A percentile compares a stretch with the other conserved stretches of the same genome.
Evolutionary conservation across 1,284 basidiomycete species (phyloP).

Genomic region (Rhodotorula sp.): DNA sequence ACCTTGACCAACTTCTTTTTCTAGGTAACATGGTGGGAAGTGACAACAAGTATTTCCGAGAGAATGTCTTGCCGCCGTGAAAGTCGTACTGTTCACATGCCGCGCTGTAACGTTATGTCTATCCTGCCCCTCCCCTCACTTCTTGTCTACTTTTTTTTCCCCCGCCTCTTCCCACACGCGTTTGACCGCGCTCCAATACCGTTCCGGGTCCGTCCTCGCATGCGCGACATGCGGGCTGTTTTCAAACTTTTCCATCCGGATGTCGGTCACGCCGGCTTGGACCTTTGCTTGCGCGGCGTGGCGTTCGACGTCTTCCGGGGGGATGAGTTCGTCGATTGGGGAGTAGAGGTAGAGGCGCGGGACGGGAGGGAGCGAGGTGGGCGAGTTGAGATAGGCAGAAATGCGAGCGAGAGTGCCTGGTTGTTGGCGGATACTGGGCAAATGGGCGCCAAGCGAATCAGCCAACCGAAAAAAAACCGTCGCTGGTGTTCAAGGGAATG

Average conservation of each 20-base stretch:
- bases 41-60: background rate
- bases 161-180: slow-evolving; percentile 20
- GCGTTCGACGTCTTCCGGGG: slow-evolving; percentile 23
- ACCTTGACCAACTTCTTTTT: background rate
- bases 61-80: slow-evolving; percentile 15
- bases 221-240: slow-evolving; percentile 34
- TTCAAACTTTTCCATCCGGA: slow-evolving; percentile 26
- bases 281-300: slow-evolving; percentile 12
- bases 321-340: slow-evolving; percentile 26
- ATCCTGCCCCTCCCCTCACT: background rate
- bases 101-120: background rate
- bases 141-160: background rate
- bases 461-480: no score
- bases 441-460: no score
- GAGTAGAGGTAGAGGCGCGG: slow-evolving; percentile 36
- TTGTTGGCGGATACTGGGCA: slow-evolving; percentile 14
- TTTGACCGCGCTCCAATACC: slow-evolving; percentile 32
- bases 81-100: background rate
- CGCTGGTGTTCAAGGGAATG: background rate
- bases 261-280: slow-evolving; percentile 2
- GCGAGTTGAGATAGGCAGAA: slow-evolving; percentile 17
- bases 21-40: slow-evolving; percentile 1
- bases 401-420: slow-evolving; percentile 16
- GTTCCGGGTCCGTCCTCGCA: slow-evolving; percentile 18
- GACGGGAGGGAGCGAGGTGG: background rate